Evolutionary conservation across 345 rosid species (phyloP), one percentile per base, ranked within the genome.

Genomic region (Syzygium grande): DNA sequence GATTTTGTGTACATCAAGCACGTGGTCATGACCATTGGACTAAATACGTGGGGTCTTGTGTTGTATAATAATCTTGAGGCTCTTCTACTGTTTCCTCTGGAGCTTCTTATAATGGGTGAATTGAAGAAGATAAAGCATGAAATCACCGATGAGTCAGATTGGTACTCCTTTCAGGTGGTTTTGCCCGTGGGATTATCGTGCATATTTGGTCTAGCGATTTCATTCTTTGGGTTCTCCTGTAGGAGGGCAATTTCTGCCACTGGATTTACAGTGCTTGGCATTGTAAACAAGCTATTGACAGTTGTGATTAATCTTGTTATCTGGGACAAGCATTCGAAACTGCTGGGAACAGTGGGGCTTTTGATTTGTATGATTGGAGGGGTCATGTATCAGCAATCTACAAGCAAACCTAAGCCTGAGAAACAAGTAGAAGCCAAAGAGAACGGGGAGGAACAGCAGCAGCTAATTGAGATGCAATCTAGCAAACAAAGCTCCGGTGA

Each of bases 1-100:
- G 99, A 98, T 89, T 98, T 98, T 89, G 99, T 98, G 54, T 98
- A 96, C 91, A 98, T 98, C 86, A 98, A 98, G 95, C 99, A 98
- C 84, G 99, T 96, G 51, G 99, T 98, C 5, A 96, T 96, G 99
- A 98, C 99, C 53, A 95, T 96, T 49, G 97, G 99, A 10, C 89
- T 98, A 51, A 98, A 94, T 87, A 96, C 98, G 3, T 98, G 99
- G 99, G 99, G 99, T 61, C 99, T 98, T 86, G 99, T 98, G 77
- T 91, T 98, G 56, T 96, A 96, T 89, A 98, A 98, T 90, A 98
- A 96, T 92, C 98, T 98, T 1, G 99, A 98, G 92, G 99, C 99
- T 84, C 91, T 96, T 61, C 92, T 96, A 27, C 91, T 98, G 88
- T 98, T 98, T 89, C 99, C 99, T 2, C 88, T 98, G 61, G 99